Percentiles rank a stretch among this genome's conserved stretches.
Evolutionary conservation across 352 stramenopile genomes (phyloP).

Genomic region (Blastocystis sp.): DNA sequence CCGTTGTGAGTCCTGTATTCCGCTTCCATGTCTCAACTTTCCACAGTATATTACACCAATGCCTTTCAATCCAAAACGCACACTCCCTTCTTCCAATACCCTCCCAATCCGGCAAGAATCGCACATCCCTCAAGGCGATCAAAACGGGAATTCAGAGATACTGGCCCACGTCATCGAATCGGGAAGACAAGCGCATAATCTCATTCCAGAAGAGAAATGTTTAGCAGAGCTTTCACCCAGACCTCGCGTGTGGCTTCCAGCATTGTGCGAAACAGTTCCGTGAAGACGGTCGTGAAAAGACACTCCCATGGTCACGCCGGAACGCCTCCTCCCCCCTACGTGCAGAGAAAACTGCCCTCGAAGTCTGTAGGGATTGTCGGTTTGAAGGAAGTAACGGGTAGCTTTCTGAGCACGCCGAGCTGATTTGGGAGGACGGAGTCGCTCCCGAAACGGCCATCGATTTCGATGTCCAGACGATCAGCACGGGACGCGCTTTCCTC

Average conservation of each 20-base stretch:
- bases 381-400: neutral
- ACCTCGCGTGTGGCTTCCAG: constrained; percentile 6
- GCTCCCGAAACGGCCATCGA: constrained; percentile 72
- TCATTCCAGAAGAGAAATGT: constrained; percentile 27
- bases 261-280: constrained; percentile 24
- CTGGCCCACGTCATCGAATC: no score
- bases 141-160: constrained; percentile 33
- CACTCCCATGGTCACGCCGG: constrained; percentile 42
- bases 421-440: constrained; percentile 74
- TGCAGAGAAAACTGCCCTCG: constrained; percentile 36
- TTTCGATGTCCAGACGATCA: constrained; percentile 66
- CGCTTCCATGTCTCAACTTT: no score
- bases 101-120: no score
- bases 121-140: neutral
- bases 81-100: no score
- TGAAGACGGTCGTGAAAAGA: constrained; percentile 63
- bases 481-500: constrained; percentile 55
- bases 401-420: constrained; percentile 63
- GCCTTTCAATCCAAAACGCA: no score
- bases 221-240: constrained; percentile 41
- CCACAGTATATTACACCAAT: no score
- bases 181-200: no score
- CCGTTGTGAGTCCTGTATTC: no score
- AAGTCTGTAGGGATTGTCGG: constrained; percentile 25
- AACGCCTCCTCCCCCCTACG: constrained; percentile 43